Percentiles rank a stretch among this genome's conserved stretches.
These are phyloP conservation scores for Phytophthora tubulina DNA, from an alignment of 352 stramenopile genomes.

Conservation along the genomic window DNA sequence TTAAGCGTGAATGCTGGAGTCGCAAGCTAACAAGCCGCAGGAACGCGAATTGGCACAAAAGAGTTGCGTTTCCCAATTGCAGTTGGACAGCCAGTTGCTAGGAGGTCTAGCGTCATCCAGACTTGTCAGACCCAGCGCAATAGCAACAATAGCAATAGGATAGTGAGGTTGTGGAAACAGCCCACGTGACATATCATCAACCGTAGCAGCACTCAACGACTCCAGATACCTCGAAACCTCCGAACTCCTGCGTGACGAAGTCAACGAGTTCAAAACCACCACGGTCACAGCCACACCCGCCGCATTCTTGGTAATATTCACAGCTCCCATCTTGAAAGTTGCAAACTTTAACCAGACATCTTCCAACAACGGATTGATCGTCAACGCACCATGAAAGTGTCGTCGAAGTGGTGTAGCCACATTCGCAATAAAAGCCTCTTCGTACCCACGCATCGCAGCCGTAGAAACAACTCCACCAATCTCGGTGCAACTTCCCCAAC, in stretches of 20 bases:
- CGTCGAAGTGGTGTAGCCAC: conserved; percentile 31
- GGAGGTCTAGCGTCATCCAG: conserved; percentile 25
- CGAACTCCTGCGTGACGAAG: background rate
- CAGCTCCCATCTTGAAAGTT: conserved; percentile 7
- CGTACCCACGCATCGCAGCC: conserved; percentile 45
- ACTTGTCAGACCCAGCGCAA: conserved; percentile 37
- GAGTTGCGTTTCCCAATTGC: conserved; percentile 22
- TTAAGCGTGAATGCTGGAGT: conserved; percentile 33
- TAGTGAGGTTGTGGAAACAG: conserved; percentile 35
- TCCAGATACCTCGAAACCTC: conserved; percentile 31
- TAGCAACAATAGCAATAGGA: conserved; percentile 27
- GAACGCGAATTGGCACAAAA: conserved; percentile 53
- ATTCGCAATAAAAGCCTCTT: conserved; percentile 46
- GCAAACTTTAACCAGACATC: conserved; percentile 30
- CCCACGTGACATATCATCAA: conserved; percentile 32
- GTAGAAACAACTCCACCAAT: conserved; percentile 37
- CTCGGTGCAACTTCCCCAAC: background rate
- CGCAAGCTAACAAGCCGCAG: conserved; percentile 40
- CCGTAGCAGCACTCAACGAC: conserved; percentile 18
- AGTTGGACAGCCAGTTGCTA: background rate
- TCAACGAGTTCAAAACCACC: conserved; percentile 36
- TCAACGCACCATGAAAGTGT: conserved; percentile 22
- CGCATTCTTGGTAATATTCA: conserved; percentile 9
- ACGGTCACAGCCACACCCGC: conserved; percentile 29
- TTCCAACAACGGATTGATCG: conserved; percentile 11